Base-by-base conservation (phyloP, 352 stramenopile genomes). In the Phytophthora citricola region DNA sequence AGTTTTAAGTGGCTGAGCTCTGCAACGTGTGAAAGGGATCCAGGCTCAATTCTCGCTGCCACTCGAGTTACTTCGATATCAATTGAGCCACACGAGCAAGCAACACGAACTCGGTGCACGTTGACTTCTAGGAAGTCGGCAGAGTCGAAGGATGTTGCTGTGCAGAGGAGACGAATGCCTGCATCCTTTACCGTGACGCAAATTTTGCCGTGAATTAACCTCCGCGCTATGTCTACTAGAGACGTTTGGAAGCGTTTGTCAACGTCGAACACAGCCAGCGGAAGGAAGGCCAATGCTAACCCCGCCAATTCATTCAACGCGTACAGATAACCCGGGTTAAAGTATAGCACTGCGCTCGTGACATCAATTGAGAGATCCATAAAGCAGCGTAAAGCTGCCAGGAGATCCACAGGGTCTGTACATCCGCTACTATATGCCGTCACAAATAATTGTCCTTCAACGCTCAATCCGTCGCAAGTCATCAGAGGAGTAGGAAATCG, bases 1-100 rank as follows among this genome's bases (percentile, higher is more conserved):
- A 91, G 15, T 17, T 73, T 77, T 9, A 91, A 40, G 29, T 71
- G 73, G 17, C 68, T 88, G 5, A 93, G 60, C 52, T 95, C 85
- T 15, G 73, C 71, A 14, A 91, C 78, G 44, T 90, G 81, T 29
- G 78, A 80, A 4, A 93, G 36, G 1, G 78, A 78, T 31, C 80
- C 78, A 20, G 87, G 87, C n/a, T 93, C 81, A 43, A 93, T 88
- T 66, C 87, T 92, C 4, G 63, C 69, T 1, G 71, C 75, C 27
- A 92, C 27, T 38, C 75, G 75, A 11, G 81, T 68, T 7, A 92
- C 56, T 10, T 78, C 63, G 3, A 91, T 29, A 31, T 78, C 66
- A 5, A 81, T 69, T 31, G 54, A 67, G 1, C 71, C 70, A 39
- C 58, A 64, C 0, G 58, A 53, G 38, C 85, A 92, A 2, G 50